These are phyloP conservation scores for Boeremia lycopersici DNA, from an alignment of 2,329 filamentous ascomycete genomes.

Conservation along the genomic window DNA sequence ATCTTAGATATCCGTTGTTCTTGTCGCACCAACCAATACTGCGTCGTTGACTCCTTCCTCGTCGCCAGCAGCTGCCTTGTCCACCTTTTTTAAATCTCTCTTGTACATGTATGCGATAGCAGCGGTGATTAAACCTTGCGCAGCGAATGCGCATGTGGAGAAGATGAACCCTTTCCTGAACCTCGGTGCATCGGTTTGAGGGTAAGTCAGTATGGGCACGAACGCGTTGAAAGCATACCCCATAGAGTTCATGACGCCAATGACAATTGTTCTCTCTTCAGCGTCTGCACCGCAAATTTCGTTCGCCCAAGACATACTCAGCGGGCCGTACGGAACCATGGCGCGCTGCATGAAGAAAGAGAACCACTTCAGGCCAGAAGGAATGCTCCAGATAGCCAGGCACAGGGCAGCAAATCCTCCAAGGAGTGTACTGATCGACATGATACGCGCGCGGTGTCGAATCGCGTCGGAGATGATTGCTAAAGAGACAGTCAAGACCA, in stretches of 20 bases:
- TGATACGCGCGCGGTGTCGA: constrained; percentile 23
- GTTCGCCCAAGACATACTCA: constrained; percentile 54
- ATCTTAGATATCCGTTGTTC: constrained; percentile 1
- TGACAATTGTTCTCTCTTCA: constrained; percentile 54
- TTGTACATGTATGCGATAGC: constrained; percentile 23
- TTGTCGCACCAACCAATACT: constrained; percentile 1
- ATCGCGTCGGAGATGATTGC: constrained; percentile 27
- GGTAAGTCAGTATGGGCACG: constrained; percentile 42
- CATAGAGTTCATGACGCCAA: constrained; percentile 54
- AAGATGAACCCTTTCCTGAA: constrained; percentile 27
- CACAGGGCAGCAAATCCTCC: constrained; percentile 31
- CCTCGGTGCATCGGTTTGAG: constrained; percentile 23
- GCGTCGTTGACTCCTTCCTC: constrained; percentile 12
- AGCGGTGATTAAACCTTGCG: constrained; percentile 20
- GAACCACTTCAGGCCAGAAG: constrained; percentile 39
- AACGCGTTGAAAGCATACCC: constrained; percentile 55
- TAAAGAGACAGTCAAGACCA: constrained; percentile 23
- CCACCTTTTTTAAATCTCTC: constrained; percentile 16
- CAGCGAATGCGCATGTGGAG: constrained; percentile 18
- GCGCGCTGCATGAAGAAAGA: constrained; percentile 40
- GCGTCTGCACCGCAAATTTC: constrained; percentile 53
- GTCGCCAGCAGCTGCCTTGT: constrained; percentile 3
- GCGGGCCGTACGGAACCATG: constrained; percentile 39
- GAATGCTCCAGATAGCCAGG: constrained; percentile 41
- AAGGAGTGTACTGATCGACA: constrained; percentile 21